Percentiles rank a stretch among this genome's conserved stretches.
Conservation (phyloP, 1,284 basidiomycete species). For the Tremellales sp. region DNA sequence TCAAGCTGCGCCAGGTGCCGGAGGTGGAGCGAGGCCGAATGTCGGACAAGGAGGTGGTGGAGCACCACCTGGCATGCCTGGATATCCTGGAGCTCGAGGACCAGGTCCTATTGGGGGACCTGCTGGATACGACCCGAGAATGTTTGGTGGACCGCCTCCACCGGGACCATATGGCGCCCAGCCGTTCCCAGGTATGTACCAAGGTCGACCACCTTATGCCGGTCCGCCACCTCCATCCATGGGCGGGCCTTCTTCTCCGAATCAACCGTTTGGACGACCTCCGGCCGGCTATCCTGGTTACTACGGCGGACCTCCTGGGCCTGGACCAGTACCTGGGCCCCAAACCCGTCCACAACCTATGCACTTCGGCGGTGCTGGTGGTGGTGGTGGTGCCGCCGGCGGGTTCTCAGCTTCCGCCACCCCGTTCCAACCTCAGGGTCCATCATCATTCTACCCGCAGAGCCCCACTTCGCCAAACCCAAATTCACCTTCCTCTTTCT, state of each 20-base stretch:
- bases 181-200: neutral
- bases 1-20: no score
- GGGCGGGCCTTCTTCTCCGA: constrained; percentile 6
- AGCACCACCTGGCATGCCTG: neutral
- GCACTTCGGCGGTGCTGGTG: neutral
- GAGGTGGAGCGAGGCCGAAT: no score
- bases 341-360: neutral
- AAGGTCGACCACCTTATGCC: neutral
- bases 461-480: constrained; percentile 15
- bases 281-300: constrained; percentile 16
- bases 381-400: neutral
- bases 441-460: neutral
- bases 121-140: neutral
- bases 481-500: constrained; percentile 37
- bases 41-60: neutral
- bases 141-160: neutral
- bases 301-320: constrained; percentile 14
- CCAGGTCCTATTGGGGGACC: constrained; percentile 7
- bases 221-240: constrained; percentile 6
- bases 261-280: constrained; percentile 12
- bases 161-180: neutral
- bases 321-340: constrained; percentile 11
- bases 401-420: neutral
- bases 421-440: constrained; percentile 7
- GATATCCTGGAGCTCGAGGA: neutral